Evolutionary conservation across 2,329 filamentous ascomycete genomes (phyloP).

Genomic region (Aureobasidium pullulans): DNA sequence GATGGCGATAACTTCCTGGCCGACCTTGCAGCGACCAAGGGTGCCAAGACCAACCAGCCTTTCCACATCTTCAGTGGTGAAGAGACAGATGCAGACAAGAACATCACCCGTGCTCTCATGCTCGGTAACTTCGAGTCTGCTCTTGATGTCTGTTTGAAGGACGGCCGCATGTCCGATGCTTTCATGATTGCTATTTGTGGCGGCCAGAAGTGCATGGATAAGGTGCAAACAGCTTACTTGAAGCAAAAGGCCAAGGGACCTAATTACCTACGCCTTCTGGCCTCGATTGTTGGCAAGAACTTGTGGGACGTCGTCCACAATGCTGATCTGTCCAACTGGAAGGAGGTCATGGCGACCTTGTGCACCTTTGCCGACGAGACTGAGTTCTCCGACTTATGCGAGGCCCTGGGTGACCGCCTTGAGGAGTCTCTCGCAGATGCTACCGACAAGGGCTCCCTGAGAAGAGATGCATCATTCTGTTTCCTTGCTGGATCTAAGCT

Average conservation of each 20-base stretch:
- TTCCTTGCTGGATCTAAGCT: conserved; percentile 93
- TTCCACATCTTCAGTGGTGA: conserved; percentile 81
- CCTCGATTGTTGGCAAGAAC: conserved; percentile 91
- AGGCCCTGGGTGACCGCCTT: conserved; percentile 86
- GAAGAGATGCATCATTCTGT: conserved; percentile 93
- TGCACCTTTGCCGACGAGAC: conserved; percentile 90
- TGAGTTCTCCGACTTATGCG: conserved; percentile 91
- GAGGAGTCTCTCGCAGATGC: conserved; percentile 54
- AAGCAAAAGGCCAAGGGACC: conserved; percentile 73
- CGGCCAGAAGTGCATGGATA: conserved; percentile 86
- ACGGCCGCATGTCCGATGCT: conserved; percentile 81
- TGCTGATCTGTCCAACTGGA: conserved; percentile 87
- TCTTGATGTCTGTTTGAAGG: conserved; percentile 76
- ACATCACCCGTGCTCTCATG: conserved; percentile 80
- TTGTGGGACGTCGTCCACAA: conserved; percentile 98
- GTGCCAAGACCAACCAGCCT: conserved; percentile 85
- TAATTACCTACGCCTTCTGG: conserved; percentile 84
- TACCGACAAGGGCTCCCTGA: conserved; percentile 45
- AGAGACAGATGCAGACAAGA: conserved; percentile 78
- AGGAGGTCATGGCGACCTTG: conserved; percentile 89
- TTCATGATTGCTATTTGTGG: conserved; percentile 98
- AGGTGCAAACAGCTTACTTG: conserved; percentile 86
- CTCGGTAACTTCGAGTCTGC: conserved; percentile 87
- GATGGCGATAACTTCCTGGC: conserved; percentile 83
- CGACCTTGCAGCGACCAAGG: conserved; percentile 78